These are phyloP conservation scores for Schizopora paradoxa DNA, from an alignment of 1,284 basidiomycete species.

Conservation along the genomic window DNA sequence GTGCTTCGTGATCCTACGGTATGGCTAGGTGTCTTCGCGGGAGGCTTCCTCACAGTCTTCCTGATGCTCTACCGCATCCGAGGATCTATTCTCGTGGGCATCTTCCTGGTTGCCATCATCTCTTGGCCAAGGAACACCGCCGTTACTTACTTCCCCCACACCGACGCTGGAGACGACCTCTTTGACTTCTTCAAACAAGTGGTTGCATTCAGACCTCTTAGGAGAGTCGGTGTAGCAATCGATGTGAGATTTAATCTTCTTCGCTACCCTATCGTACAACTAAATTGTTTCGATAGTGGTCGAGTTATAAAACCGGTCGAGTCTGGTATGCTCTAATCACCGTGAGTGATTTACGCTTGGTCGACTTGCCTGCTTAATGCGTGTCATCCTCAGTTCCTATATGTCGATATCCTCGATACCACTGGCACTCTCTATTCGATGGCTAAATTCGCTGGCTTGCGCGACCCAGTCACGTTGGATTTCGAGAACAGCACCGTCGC, in stretches of 20 bases:
- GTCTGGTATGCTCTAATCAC: conserved; percentile 87
- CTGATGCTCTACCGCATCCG: conserved; percentile 84
- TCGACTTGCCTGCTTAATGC: conserved; percentile 12
- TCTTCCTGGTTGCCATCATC: conserved; percentile 81
- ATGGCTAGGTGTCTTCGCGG: conserved; percentile 87
- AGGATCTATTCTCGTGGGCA: conserved; percentile 80
- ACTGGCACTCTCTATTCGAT: conserved; percentile 78
- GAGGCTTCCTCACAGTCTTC: conserved; percentile 77
- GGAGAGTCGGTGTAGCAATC: conserved; percentile 56
- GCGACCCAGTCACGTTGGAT: conserved; percentile 80
- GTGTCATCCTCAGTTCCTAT: conserved; percentile 54
- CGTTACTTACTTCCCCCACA: conserved; percentile 84
- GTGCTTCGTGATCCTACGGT: conserved; percentile 73
- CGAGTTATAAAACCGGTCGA: conserved; percentile 58
- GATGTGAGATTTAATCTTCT: conserved; percentile 43
- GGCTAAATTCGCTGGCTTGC: conserved; percentile 88
- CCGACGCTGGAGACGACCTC: conserved; percentile 56
- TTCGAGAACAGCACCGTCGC: conserved; percentile 85
- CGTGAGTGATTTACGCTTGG: not conserved
- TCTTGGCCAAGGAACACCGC: conserved; percentile 81
- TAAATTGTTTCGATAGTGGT: conserved; percentile 29
- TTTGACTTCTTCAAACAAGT: conserved; percentile 89
- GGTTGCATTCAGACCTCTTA: conserved; percentile 67
- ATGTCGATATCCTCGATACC: conserved; percentile 77
- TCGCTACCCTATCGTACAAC: conserved; percentile 9